Conservation (phyloP, 306 rosid genomes). For the Quercus bicolor region DNA sequence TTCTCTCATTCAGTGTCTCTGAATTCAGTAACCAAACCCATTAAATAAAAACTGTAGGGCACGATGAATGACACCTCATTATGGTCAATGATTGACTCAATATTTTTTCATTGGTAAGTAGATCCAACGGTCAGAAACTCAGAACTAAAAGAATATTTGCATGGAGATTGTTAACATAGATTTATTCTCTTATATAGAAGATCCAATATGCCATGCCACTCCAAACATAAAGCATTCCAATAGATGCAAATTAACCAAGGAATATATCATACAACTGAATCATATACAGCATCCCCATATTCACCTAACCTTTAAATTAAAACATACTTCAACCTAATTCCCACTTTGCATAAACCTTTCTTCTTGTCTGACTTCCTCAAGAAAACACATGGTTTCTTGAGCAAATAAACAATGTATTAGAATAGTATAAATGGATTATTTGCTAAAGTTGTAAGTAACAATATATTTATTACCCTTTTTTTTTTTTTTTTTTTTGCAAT, state of each 20-base stretch:
- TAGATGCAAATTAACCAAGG: background rate
- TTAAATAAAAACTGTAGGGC: background rate
- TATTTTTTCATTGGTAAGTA: background rate
- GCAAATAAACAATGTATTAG: background rate
- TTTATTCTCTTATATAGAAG: background rate
- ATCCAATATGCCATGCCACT: conserved; percentile 10
- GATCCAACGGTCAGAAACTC: background rate
- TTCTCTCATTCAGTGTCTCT: background rate
- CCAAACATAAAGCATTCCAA: background rate
- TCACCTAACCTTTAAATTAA: conserved; percentile 29
- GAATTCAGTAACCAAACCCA: background rate
- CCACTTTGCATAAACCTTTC: background rate
- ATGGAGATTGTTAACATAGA: background rate
- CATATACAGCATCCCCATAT: background rate
- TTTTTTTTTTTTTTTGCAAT: no score
- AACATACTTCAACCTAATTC: conserved; percentile 17
- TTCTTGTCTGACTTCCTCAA: conserved; percentile 15
- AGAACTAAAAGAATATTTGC: background rate
- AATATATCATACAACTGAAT: background rate
- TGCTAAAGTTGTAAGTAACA: background rate
- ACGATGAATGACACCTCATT: background rate
- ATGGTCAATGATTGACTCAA: background rate
- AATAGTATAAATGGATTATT: background rate
- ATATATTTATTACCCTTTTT: no score
- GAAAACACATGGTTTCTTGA: conserved; percentile 4